Evolutionary conservation across 225 moss, liverwort and hornwort species (phyloP), one percentile per base, ranked within the genome.

Genomic region (Physcomitrium patens): DNA sequence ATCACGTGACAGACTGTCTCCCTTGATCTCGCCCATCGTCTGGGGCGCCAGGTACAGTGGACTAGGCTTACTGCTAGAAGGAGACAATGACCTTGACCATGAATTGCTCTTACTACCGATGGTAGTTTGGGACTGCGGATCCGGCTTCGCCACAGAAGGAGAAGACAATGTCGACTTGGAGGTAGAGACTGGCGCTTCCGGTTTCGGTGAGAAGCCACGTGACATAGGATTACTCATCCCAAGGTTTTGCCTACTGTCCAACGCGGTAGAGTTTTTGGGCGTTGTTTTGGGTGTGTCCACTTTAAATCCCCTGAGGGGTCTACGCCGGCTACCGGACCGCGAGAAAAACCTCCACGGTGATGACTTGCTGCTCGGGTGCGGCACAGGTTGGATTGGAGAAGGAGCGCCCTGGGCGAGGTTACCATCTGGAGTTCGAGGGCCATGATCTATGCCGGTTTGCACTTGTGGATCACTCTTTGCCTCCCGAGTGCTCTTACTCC

Each of bases 401-500:
- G 12, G 47, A 68, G 48, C 54, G 13, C 47, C 62, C 9, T 68
- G 19, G 53, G 31, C 23, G 51, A 28, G 18, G 20, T 44, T 43
- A 61, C 53, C 44, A 62, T 61, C 52, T 60, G 74, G 69, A n/a
- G 56, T 74, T 31, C 26, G 68, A 14, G 63, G 56, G 17, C 56
- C 23, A 19, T 18, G 17, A 47, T 70, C 64, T 23, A 8, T 60
- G 18, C 63, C 27, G n/a, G 47, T 17, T 19, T 31, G 1, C n/a
- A 3, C 60, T 51, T 67, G 41, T 22, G 16, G 49, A 22, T 62
- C 53, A n/a, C 44, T 20, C 28, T 68, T 74, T 2, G 69, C 27
- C 74, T 74, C 79, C 17, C 68, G 63, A 64, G 55, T 74, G 63
- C 79, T 79, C 63, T 68, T 79, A 63, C 74, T 74, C 67, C 74